These are phyloP conservation scores for Trichosporon inkin DNA, from an alignment of 1,284 basidiomycete genomes.

Conservation along the genomic window DNA sequence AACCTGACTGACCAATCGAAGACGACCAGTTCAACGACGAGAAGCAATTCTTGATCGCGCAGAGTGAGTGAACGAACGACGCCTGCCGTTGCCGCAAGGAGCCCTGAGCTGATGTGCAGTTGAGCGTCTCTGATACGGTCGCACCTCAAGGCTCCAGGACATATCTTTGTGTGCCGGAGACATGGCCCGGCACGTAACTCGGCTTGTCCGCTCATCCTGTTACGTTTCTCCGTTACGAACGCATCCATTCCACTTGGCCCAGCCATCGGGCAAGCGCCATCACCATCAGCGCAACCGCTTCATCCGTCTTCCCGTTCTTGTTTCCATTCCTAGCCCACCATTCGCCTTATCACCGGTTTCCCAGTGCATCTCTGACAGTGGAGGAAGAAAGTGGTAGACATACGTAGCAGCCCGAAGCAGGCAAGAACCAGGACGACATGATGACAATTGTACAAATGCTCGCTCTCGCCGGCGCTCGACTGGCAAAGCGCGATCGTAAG, in stretches of 20 bases:
- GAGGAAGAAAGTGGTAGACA: background rate
- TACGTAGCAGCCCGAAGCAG: background rate
- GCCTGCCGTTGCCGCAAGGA: background rate
- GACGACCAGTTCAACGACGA: conserved; percentile 97
- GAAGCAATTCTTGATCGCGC: conserved; percentile 91
- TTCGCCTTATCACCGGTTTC: background rate
- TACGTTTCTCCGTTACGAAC: too few relatives aligned
- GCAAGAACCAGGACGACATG: background rate
- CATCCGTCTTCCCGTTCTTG: background rate
- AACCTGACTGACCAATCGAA: conserved; percentile 36
- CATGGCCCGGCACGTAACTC: too few relatives aligned
- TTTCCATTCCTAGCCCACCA: background rate
- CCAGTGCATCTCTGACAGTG: too few relatives aligned
- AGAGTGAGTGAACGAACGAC: conserved; percentile 55
- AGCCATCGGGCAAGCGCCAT: too few relatives aligned
- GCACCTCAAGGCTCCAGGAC: background rate
- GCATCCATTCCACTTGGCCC: too few relatives aligned
- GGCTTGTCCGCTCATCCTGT: background rate
- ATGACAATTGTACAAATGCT: background rate
- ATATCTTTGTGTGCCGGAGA: too few relatives aligned
- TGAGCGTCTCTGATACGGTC: conserved; percentile 13
- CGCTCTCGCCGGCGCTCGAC: background rate
- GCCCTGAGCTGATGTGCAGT: conserved; percentile 11
- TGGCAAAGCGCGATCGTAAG: too few relatives aligned
- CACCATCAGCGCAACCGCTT: too few relatives aligned